Evolutionary conservation across 345 rosid genomes (phyloP).

Genomic region (Cardamine occulta): DNA sequence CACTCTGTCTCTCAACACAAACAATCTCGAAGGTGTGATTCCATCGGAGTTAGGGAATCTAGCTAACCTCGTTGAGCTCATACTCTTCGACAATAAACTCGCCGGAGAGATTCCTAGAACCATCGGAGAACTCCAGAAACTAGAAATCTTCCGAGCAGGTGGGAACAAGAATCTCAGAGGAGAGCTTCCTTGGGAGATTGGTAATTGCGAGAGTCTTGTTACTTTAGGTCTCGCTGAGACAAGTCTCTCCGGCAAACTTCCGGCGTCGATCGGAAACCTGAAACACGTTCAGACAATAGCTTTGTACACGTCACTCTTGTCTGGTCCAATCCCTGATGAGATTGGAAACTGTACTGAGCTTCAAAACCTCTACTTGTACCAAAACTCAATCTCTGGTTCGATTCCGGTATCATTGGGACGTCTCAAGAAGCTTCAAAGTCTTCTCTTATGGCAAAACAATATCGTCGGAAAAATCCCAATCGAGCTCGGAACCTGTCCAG

Average conservation of each 20-base stretch:
- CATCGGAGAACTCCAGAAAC: conserved; percentile 64
- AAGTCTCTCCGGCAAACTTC: conserved; percentile 82
- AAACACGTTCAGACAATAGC: conserved; percentile 77
- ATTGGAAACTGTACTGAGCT: conserved; percentile 85
- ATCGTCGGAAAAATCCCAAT: conserved; percentile 78
- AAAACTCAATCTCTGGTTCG: conserved; percentile 85
- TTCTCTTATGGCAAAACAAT: conserved; percentile 91
- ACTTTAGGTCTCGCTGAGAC: conserved; percentile 93
- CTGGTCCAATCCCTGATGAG: conserved; percentile 82
- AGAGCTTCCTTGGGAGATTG: conserved; percentile 87
- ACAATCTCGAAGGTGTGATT: conserved; percentile 78
- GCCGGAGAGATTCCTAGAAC: conserved; percentile 71
- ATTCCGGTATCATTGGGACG: conserved; percentile 67
- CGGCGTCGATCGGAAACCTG: conserved; percentile 74
- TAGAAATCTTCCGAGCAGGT: conserved; percentile 73
- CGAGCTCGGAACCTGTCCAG: conserved; percentile 70
- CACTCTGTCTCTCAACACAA: conserved; percentile 66
- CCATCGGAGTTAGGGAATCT: conserved; percentile 73
- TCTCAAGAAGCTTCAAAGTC: conserved; percentile 76
- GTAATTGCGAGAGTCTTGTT: conserved; percentile 77
- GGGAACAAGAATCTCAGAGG: conserved; percentile 91
- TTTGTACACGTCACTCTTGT: conserved; percentile 69
- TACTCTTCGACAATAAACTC: conserved; percentile 80
- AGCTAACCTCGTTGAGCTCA: conserved; percentile 57
- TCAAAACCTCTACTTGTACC: conserved; percentile 80